These are phyloP conservation scores for Rickenella mellea DNA, from an alignment of 768 basidiomycete species.

Conservation along the genomic window DNA sequence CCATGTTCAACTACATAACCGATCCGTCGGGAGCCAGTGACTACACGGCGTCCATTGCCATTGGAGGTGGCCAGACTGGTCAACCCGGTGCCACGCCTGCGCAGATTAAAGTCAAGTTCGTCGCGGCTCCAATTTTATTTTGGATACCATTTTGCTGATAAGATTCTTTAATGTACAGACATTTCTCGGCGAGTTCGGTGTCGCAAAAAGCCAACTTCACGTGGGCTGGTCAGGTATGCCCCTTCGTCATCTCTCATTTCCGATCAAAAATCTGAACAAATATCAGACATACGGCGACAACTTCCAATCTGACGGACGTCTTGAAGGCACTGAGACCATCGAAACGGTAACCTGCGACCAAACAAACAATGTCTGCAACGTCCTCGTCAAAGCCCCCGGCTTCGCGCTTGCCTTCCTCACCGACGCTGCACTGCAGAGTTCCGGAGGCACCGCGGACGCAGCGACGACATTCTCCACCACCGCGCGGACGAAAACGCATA, in stretches of 20 bases:
- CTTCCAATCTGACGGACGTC: conserved; percentile 61
- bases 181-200: conserved; percentile 25
- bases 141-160: not conserved
- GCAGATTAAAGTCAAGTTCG: conserved; percentile 23
- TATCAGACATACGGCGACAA: conserved; percentile 48
- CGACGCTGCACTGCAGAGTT: conserved; percentile 21
- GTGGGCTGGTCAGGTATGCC: conserved; percentile 38
- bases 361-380: conserved; percentile 39
- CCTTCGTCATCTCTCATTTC: not conserved
- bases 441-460: conserved; percentile 21
- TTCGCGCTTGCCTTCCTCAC: conserved; percentile 70
- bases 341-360: conserved; percentile 53
- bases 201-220: conserved; percentile 36
- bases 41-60: conserved; percentile 25
- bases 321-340: conserved; percentile 44
- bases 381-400: conserved; percentile 60
- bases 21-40: conserved; percentile 31
- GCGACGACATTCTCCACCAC: conserved; percentile 49
- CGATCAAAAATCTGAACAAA: not conserved
- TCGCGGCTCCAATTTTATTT: not conserved
- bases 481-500: conserved; percentile 41
- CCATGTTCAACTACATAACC: conserved; percentile 39
- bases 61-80: conserved; percentile 17
- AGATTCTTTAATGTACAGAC: conserved; percentile 12
- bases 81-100: conserved; percentile 14